phyloP scores from a whole-genome alignment of 345 rosid genomes.

The Lumnitzera racemosa region DNA sequence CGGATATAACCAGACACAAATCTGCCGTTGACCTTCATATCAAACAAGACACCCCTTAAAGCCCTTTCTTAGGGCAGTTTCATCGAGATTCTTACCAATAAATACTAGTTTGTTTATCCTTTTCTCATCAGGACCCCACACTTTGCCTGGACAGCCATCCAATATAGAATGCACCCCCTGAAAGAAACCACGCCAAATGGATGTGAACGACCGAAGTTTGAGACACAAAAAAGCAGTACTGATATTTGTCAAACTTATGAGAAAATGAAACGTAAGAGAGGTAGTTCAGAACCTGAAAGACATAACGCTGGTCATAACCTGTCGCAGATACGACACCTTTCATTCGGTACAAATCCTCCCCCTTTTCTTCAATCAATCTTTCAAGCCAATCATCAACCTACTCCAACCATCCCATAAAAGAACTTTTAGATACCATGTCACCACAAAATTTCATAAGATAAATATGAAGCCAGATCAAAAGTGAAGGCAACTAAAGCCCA shows the following conservation, averaged over 20 bases:
- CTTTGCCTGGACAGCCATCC: constrained; percentile 52
- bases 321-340: constrained; percentile 51
- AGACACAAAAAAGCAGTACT: background rate
- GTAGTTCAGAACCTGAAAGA: constrained; percentile 45
- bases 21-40: background rate
- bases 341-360: constrained; percentile 68
- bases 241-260: too few species aligned
- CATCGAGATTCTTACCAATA: constrained; percentile 61
- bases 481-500: too few species aligned
- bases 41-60: constrained; percentile 53
- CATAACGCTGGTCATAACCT: constrained; percentile 39
- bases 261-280: background rate
- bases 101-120: constrained; percentile 61
- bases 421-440: too few species aligned
- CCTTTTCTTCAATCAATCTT: constrained; percentile 61
- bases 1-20: too few species aligned
- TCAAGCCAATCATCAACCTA: constrained; percentile 79
- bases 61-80: constrained; percentile 46
- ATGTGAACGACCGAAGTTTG: background rate
- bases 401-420: constrained; percentile 5
- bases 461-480: too few species aligned
- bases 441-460: too few species aligned
- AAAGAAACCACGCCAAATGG: background rate
- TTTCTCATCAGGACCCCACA: constrained; percentile 57
- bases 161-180: constrained; percentile 60